Evolutionary conservation across 1,284 basidiomycete species (phyloP).

Genomic region (Ganoderma multipileum): DNA sequence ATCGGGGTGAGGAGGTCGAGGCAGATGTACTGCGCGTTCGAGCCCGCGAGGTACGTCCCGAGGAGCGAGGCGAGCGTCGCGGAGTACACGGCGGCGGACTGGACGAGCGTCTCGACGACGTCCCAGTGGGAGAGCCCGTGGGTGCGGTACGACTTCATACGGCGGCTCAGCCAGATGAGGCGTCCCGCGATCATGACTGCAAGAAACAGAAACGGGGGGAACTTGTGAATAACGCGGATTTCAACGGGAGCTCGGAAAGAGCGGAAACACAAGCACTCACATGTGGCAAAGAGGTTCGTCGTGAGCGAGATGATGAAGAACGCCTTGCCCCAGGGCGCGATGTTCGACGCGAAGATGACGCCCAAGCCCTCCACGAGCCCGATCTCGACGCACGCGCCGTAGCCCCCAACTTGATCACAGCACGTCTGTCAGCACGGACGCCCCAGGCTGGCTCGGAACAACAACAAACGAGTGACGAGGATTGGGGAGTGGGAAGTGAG

Average conservation of each 20-base stretch:
- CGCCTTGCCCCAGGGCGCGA: constrained; percentile 28
- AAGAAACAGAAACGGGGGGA: neutral
- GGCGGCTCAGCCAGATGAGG: constrained; percentile 27
- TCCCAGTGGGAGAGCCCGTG: constrained; percentile 8
- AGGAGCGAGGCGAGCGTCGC: constrained; percentile 22
- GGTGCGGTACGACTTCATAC: constrained; percentile 17
- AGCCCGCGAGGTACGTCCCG: constrained; percentile 21
- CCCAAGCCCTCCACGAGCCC: constrained; percentile 17
- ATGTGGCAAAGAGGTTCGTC: constrained; percentile 26
- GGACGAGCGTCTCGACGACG: constrained; percentile 24
- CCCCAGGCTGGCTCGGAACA: too few relatives aligned
- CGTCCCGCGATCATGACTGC: constrained; percentile 27
- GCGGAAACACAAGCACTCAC: constrained; percentile 20
- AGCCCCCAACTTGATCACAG: constrained; percentile 23
- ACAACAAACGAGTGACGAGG: too few relatives aligned
- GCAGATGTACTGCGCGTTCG: constrained; percentile 25
- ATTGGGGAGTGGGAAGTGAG: too few relatives aligned
- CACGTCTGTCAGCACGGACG: neutral
- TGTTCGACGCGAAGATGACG: constrained; percentile 23
- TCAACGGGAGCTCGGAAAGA: neutral
- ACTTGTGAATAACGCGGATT: too few relatives aligned
- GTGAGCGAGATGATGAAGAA: constrained; percentile 30
- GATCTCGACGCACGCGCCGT: constrained; percentile 30
- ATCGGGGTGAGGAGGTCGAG: constrained; percentile 22
- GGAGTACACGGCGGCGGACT: constrained; percentile 28